Evolutionary conservation across 805 yeast genomes (phyloP), one percentile per base, ranked within the genome.

Genomic region (Yamadazyma insecticola): DNA sequence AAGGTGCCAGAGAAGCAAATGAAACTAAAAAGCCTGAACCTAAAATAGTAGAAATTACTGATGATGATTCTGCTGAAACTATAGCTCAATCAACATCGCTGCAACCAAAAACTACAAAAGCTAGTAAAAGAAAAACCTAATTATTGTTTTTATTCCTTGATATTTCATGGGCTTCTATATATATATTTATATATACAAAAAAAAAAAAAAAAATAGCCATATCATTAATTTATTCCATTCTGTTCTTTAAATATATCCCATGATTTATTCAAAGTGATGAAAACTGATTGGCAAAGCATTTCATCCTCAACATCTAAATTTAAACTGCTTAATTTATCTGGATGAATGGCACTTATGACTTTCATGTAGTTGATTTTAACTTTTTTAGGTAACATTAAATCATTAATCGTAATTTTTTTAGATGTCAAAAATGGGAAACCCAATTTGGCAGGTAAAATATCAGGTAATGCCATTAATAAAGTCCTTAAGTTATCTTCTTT

Each of bases 211-310:
- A 18, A 18, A 7, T 18, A 18, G 9, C 10, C 10, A 12, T 18
- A 16, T 13, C 19, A 10, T 17, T 33, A 34, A 22, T 41, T 37
- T 20, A 48, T 39, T 25, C 41, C 44, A 30, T 83, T 82, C 35
- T 72, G 72, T 24, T 53, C 60, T 47, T 81, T 83, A 54, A 87
- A 88, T 13, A 55, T 59, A 44, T 86, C 97, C 97, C 99, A 92
- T 2, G 97, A 88, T 44, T 77, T 73, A 55, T 88, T 90, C 39
- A 92, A 63, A 0, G 78, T 69, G 23, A 88, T 82, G 51, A 92
- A 92, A 0, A 90, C 90, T 15, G 77, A 78, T 45, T 89, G 90
- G 11, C 97, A 92, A 27, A 90, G 68, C 80, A 90, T 73, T 51
- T 81, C 80, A 35, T 76, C 74, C 47, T 87, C 94, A 5, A 78